Evolutionary conservation across 2,329 filamentous ascomycete species (phyloP).

Genomic region (Phialophora verrucosa): DNA sequence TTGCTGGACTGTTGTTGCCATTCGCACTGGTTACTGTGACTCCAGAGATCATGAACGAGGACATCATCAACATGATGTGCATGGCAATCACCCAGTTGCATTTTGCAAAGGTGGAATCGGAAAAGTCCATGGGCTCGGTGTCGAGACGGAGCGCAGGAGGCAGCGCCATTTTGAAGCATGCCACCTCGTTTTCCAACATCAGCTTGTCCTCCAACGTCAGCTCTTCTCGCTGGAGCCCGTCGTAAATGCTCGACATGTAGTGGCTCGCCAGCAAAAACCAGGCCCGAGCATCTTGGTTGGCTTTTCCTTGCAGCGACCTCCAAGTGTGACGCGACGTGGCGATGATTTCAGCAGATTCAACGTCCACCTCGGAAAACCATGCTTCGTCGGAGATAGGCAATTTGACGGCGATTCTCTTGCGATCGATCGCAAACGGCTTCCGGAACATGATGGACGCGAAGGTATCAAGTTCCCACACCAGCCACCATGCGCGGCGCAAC

Average conservation of each 20-base stretch:
- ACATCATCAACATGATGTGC: conserved; percentile 7
- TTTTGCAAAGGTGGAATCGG: background rate
- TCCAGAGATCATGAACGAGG: background rate
- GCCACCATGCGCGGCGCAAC: conserved; percentile 20
- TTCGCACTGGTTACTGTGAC: too few species aligned
- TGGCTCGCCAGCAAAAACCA: conserved; percentile 15
- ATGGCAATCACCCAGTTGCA: conserved; percentile 11
- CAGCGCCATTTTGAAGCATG: conserved; percentile 10
- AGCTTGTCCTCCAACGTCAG: conserved; percentile 4
- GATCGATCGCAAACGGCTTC: conserved; percentile 14
- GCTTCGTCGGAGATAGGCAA: conserved; percentile 18
- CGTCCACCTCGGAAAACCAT: conserved; percentile 11
- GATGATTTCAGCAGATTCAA: conserved; percentile 1
- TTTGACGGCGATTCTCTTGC: background rate
- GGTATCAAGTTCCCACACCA: conserved; percentile 23
- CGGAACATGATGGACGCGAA: conserved; percentile 2
- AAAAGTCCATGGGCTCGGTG: background rate
- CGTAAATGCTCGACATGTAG: conserved; percentile 5
- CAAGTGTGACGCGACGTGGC: background rate
- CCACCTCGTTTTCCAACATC: conserved; percentile 1
- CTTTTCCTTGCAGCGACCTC: conserved; percentile 9
- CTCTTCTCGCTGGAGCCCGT: conserved; percentile 4
- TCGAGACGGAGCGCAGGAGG: conserved; percentile 4
- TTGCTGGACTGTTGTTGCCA: too few species aligned
- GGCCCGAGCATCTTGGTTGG: conserved; percentile 14